Conservation (phyloP, 352 stramenopile species). For the Nothophytophthora sp. region DNA sequence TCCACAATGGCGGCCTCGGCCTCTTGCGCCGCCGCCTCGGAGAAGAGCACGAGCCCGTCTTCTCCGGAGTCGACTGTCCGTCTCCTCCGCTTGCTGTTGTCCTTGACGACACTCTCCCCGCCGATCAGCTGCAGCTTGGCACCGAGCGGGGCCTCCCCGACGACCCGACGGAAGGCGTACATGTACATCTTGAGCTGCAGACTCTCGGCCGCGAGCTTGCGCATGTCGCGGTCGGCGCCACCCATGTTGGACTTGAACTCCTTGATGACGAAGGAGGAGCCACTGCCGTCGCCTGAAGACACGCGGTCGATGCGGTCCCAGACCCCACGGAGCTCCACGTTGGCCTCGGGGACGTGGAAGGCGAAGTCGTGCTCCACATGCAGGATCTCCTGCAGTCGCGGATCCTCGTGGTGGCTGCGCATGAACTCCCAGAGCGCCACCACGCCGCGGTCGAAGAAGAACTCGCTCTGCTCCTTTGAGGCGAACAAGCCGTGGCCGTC, state of each 20-base stretch:
- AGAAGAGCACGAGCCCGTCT: slow-evolving; percentile 47
- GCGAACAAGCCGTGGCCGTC: slow-evolving; percentile 43
- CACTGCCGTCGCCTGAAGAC: slow-evolving; percentile 2
- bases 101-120: slow-evolving; percentile 5
- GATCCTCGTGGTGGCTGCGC: slow-evolving; percentile 24
- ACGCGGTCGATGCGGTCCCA: slow-evolving; percentile 76
- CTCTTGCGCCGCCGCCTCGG: slow-evolving; percentile 26
- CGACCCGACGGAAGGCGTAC: slow-evolving; percentile 67
- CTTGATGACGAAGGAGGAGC: slow-evolving; percentile 53
- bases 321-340: slow-evolving; percentile 63
- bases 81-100: slow-evolving; percentile 2
- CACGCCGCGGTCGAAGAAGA: slow-evolving; percentile 38
- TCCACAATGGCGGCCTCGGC: slow-evolving; percentile 39
- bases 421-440: slow-evolving; percentile 51
- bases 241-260: slow-evolving; percentile 88
- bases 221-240: slow-evolving; percentile 46
- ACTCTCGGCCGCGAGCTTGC: slow-evolving; percentile 57
- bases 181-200: slow-evolving; percentile 86
- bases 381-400: slow-evolving; percentile 33
- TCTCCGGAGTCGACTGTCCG: slow-evolving; percentile 7
- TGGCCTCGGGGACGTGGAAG: slow-evolving; percentile 40
- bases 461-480: slow-evolving; percentile 30
- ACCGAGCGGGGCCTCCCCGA: slow-evolving; percentile 50
- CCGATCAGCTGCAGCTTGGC: slow-evolving; percentile 67
- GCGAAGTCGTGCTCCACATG: slow-evolving; percentile 71